phyloP scores from a whole-genome alignment of 1,139 yeast genomes.

The Lodderomyces jiufengensis region DNA sequence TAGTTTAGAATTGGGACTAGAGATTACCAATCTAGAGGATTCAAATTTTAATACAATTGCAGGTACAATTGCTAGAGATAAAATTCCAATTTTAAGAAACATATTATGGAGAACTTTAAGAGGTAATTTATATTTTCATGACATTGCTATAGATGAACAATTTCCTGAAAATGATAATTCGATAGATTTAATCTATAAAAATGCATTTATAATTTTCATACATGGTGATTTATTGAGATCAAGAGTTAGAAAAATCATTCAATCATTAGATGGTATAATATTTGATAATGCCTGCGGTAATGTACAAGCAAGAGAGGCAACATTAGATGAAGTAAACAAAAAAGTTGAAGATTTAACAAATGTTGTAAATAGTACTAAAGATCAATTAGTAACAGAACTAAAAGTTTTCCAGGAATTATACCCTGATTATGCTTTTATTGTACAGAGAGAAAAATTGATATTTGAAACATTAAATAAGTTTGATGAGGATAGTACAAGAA shows the following conservation, averaged over 20 bases:
- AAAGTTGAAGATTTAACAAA: conserved; percentile 42
- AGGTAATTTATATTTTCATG: conserved; percentile 52
- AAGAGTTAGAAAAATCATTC: conserved; percentile 72
- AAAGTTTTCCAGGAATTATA: conserved; percentile 58
- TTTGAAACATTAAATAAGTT: conserved; percentile 75
- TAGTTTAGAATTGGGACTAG: conserved; percentile 27
- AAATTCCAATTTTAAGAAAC: conserved; percentile 45
- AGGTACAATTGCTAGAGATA: conserved; percentile 45
- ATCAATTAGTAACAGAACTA: conserved; percentile 71
- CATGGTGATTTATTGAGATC: conserved; percentile 75
- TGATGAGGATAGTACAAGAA: conserved; percentile 79
- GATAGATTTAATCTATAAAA: conserved; percentile 53
- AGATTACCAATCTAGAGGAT: conserved; percentile 40
- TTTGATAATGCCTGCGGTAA: conserved; percentile 64
- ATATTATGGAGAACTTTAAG: conserved; percentile 55
- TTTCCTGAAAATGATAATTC: conserved; percentile 36
- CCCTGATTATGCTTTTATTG: conserved; percentile 36
- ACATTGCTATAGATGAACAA: conserved; percentile 40
- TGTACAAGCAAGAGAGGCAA: conserved; percentile 44
- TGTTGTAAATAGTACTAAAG: conserved; percentile 69
- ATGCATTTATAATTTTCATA: conserved; percentile 78
- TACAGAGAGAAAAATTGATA: conserved; percentile 70
- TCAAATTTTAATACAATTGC: conserved; percentile 46
- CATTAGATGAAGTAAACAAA: conserved; percentile 58
- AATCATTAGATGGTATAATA: conserved; percentile 77